Base-by-base conservation (phyloP, 495 filamentous ascomycete genomes). In the Podospora pseudocomata region DNA sequence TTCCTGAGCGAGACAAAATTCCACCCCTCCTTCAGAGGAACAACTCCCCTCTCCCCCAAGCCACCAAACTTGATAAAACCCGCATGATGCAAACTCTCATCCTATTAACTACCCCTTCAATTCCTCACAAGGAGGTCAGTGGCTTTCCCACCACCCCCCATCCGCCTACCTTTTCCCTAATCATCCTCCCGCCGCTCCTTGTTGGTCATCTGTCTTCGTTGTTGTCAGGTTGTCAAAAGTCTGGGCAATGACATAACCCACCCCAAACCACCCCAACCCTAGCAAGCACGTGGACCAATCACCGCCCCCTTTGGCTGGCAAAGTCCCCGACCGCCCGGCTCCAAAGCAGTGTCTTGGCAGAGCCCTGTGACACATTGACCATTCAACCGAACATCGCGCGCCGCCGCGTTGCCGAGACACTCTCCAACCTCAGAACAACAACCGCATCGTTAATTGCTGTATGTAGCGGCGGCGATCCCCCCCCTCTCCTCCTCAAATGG, bases 181-280 rank as follows among this genome's bases (percentile, higher is more conserved):
- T 23, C 23, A 23, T 23, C 23, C 0, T 23, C 23, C 23, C 23
- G 23, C 23, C 23, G 23, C 23, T 23, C 23, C 23, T 23, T 23
- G 23, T 23, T 23, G 23, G 23, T 23, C 23, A 23, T 23, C 23
- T 23, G 23, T 1, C 23, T 23, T 23, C 23, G 23, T 23, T 23
- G 30, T 32, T 4, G 30, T 32, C 4, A 7, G 30, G 30, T 32
- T 32, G 30, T 32, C 30, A 32, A 32, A 32, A 5, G n/a, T 7
- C n/a, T 58, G 55, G 55, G 55, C 55, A n/a, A 58, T 58, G 55
- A 58, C 55, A 58, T 58, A 58, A 19, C 55, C 55, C n/a, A 19
- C 55, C 39, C 30, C 30, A 32, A 32, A 4, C 30, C 54, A 0
- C 4, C 54, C 16, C 16, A 23, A 23, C 54, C 19, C 54, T 2